Evolutionary conservation across 805 yeast species (phyloP).

Genomic region (Candida tibetensis): DNA sequence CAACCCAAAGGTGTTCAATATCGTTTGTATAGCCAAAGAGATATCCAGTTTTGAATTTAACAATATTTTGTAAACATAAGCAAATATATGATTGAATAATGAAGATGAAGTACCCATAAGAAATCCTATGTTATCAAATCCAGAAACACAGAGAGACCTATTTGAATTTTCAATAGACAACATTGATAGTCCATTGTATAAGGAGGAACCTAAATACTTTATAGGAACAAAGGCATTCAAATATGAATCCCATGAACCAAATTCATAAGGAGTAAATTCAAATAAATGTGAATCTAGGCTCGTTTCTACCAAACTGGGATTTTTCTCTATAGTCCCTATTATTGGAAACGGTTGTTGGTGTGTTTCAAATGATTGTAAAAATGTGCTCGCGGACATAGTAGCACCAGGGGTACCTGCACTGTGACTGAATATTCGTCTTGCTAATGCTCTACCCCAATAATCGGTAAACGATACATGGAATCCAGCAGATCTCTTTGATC

Average conservation of each 20-base stretch:
- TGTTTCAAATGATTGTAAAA: slow-evolving; percentile 32
- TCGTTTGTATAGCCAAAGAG: slow-evolving; percentile 33
- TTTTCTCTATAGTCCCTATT: slow-evolving; percentile 39
- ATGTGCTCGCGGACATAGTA: slow-evolving; percentile 36
- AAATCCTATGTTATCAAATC: slow-evolving; percentile 59
- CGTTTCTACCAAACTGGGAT: slow-evolving; percentile 29
- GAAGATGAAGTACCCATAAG: slow-evolving; percentile 65
- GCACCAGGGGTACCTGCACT: slow-evolving; percentile 31
- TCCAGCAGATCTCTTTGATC: slow-evolving; percentile 51
- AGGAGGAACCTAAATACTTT: slow-evolving; percentile 50
- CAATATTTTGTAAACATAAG: slow-evolving; percentile 44
- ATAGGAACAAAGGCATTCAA: slow-evolving; percentile 48
- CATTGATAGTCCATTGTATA: slow-evolving; percentile 42
- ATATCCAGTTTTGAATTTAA: slow-evolving; percentile 30
- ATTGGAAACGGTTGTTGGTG: slow-evolving; percentile 51
- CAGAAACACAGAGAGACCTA: slow-evolving; percentile 43
- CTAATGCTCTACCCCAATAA: slow-evolving; percentile 65
- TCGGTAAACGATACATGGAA: slow-evolving; percentile 60
- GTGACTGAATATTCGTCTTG: slow-evolving; percentile 43
- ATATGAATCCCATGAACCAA: slow-evolving; percentile 62
- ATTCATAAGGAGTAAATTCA: slow-evolving; percentile 64
- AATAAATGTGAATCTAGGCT: slow-evolving; percentile 43
- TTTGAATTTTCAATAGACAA: slow-evolving; percentile 19
- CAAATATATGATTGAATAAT: slow-evolving; percentile 52
- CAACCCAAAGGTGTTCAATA: slow-evolving; percentile 45